Conservation (phyloP, 768 basidiomycete genomes). For the Phylloporus arenicola region DNA sequence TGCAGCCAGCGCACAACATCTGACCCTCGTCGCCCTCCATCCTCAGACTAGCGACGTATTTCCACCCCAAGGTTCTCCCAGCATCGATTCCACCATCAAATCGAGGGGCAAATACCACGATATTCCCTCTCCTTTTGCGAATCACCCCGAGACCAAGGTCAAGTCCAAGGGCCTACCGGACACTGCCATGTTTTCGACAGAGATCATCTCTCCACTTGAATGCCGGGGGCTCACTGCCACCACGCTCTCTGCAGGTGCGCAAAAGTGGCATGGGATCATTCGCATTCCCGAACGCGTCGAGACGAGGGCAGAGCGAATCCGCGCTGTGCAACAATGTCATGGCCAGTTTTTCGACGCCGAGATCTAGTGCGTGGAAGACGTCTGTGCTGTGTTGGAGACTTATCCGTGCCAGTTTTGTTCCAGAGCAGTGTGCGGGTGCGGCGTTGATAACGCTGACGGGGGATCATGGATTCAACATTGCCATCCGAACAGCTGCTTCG, state of each 20-base stretch:
- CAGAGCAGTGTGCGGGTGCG: constrained; percentile 36
- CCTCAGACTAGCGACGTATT: constrained; percentile 6
- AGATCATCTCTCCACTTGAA: constrained; percentile 40
- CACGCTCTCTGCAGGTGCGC: constrained; percentile 26
- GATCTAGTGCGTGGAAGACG: constrained; percentile 22
- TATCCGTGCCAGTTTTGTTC: constrained; percentile 14
- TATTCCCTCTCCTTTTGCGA: constrained; percentile 18
- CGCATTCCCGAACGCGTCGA: constrained; percentile 38
- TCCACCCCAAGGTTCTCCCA: constrained; percentile 15
- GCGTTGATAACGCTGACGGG: constrained; percentile 54
- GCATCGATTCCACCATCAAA: constrained; percentile 12
- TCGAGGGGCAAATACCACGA: constrained; percentile 3
- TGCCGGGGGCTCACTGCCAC: constrained; percentile 43
- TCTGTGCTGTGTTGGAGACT: background rate
- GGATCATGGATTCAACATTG: constrained; percentile 43
- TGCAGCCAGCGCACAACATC: constrained; percentile 7
- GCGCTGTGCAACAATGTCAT: constrained; percentile 18
- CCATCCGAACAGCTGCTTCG: constrained; percentile 39
- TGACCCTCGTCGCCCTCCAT: constrained; percentile 17
- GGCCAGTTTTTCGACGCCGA: constrained; percentile 39
- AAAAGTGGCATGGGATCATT: constrained; percentile 50
- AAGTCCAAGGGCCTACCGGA: constrained; percentile 3
- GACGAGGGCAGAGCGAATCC: constrained; percentile 19
- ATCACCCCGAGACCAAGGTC: constrained; percentile 6
- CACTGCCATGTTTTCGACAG: constrained; percentile 29